These are phyloP conservation scores for Tuber brumale DNA, from an alignment of 495 filamentous ascomycete species.

Conservation along the genomic window DNA sequence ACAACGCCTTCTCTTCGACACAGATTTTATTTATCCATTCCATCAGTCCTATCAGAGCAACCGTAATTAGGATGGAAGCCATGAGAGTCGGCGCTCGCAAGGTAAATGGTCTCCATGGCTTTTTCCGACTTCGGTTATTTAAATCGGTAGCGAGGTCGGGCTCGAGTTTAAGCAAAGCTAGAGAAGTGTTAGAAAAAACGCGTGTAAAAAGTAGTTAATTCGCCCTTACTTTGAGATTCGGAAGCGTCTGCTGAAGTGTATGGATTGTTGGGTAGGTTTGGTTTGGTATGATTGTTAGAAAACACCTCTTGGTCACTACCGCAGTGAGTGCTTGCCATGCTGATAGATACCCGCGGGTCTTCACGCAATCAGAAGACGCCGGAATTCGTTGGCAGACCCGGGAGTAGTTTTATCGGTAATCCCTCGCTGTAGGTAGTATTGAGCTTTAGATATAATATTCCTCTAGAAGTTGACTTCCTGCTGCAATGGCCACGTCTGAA, in stretches of 20 bases:
- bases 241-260: background rate
- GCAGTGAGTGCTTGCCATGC: background rate
- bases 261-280: background rate
- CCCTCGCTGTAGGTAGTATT: background rate
- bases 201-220: background rate
- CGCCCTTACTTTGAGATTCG: background rate
- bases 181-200: too few species aligned
- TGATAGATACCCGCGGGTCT: background rate
- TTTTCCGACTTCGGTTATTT: background rate
- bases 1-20: slow-evolving; percentile 41
- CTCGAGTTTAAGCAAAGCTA: background rate
- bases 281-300: background rate
- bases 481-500: background rate
- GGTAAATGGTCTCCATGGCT: slow-evolving; percentile 43
- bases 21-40: slow-evolving; percentile 39
- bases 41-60: slow-evolving; percentile 39
- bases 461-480: background rate
- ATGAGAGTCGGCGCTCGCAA: slow-evolving; percentile 41
- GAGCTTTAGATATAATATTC: background rate
- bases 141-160: background rate
- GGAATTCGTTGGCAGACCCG: background rate
- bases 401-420: background rate
- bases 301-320: too few species aligned
- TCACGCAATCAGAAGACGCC: background rate
- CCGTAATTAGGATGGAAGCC: slow-evolving; percentile 23